Conservation (phyloP, 2,329 filamentous ascomycete species). For the Claviceps sorghi region DNA sequence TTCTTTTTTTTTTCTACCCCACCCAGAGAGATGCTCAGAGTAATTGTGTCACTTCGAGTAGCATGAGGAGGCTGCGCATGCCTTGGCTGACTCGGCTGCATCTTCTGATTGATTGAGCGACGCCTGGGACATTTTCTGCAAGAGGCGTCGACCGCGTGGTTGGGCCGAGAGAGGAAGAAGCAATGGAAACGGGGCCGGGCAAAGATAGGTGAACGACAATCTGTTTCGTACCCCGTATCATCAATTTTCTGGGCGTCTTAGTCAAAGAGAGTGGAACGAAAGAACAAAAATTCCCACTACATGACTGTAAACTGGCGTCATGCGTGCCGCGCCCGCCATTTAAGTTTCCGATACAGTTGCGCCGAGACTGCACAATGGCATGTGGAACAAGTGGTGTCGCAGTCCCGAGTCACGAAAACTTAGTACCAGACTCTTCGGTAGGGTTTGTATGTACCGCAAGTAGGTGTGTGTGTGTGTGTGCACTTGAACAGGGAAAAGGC, state of each 20-base stretch:
- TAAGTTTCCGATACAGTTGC: background rate
- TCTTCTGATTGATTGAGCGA: too few species aligned
- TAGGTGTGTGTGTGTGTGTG: background rate
- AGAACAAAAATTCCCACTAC: too few species aligned
- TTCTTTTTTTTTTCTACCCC: background rate
- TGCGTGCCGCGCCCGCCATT: background rate
- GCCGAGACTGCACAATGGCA: background rate
- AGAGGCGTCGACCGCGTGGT: too few species aligned
- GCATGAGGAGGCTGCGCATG: too few species aligned
- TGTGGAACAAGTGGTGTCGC: slow-evolving; percentile 9
- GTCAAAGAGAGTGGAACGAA: background rate
- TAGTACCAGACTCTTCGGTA: background rate
- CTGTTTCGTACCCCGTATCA: background rate
- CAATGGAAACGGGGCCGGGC: too few species aligned
- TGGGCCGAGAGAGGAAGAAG: background rate
- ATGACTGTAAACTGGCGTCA: background rate
- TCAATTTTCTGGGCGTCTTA: background rate
- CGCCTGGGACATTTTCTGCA: too few species aligned
- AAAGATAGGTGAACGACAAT: background rate
- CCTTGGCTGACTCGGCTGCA: too few species aligned
- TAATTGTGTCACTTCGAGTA: too few species aligned
- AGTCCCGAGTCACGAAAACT: background rate
- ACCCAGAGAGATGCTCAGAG: background rate
- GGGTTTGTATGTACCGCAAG: background rate
- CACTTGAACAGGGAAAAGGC: background rate